Evolutionary conservation across 73 alveolate species (phyloP).

Genomic region (Symbiodinium natans): DNA sequence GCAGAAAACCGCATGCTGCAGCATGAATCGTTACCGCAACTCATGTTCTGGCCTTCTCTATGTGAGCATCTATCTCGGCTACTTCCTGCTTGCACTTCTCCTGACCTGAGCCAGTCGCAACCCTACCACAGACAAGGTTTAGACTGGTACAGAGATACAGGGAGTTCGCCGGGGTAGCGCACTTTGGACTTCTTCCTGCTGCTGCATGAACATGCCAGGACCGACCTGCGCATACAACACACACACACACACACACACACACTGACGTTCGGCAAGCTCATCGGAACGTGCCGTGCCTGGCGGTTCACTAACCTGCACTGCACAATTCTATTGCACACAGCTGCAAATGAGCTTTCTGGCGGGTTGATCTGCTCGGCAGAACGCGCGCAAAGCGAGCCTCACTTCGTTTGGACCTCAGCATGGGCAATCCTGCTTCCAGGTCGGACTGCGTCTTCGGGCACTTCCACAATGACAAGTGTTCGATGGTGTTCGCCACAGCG

Average conservation of each 20-base stretch:
- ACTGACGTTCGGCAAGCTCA: neutral
- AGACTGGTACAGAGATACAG: neutral
- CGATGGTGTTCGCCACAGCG: too few species aligned
- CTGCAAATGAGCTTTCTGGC: neutral
- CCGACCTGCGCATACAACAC: neutral
- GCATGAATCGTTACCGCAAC: neutral
- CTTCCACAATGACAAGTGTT: neutral
- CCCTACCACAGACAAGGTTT: neutral
- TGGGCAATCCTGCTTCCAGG: too few species aligned
- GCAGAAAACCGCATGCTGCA: neutral
- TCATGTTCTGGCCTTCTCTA: constrained; percentile 1
- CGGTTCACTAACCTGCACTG: neutral
- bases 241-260: neutral
- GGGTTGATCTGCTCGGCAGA: neutral
- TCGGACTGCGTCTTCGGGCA: neutral
- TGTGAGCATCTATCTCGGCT: constrained; percentile 84
- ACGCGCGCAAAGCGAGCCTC: neutral
- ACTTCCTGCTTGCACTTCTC: constrained; percentile 84
- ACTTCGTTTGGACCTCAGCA: constrained; percentile 75
- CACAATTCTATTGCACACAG: too few species aligned
- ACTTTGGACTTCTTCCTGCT: constrained; percentile 74
- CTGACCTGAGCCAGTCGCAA: neutral
- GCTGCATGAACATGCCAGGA: constrained; percentile 92
- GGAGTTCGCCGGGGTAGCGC: neutral
- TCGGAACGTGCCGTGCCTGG: neutral